These are phyloP conservation scores for Discostella stelligeroides DNA, from an alignment of 108 stramenopile species.

Conservation along the genomic window DNA sequence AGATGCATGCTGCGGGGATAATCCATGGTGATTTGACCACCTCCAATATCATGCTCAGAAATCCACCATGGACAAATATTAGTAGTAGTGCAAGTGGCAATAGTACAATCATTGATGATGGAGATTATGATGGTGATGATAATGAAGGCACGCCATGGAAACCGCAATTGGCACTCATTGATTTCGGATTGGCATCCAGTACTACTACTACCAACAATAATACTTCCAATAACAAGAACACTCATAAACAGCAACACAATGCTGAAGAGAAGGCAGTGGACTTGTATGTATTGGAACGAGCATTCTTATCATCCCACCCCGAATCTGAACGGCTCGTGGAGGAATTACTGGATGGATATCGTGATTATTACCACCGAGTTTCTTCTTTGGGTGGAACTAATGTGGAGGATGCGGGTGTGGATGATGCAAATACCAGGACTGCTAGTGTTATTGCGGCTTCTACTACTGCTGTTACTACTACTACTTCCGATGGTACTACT, in stretches of 20 bases:
- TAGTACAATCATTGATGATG: slow-evolving; percentile 4
- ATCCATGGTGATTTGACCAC: slow-evolving; percentile 98
- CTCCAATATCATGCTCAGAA: slow-evolving; percentile 88
- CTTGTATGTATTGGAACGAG: slow-evolving; percentile 95
- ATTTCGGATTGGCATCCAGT: slow-evolving; percentile 90
- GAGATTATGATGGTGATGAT: too few species aligned
- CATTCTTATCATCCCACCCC: slow-evolving; percentile 92
- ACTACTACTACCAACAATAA: too few species aligned
- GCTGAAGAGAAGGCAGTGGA: slow-evolving; percentile 97
- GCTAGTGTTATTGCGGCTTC: too few species aligned
- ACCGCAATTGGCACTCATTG: slow-evolving; percentile 75
- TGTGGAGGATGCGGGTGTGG: neutral
- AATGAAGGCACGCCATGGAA: slow-evolving; percentile 10
- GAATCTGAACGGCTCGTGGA: slow-evolving; percentile 73
- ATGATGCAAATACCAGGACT: too few species aligned
- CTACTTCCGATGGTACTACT: too few species aligned
- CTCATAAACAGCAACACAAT: slow-evolving; percentile 56
- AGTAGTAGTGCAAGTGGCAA: neutral
- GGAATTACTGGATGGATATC: slow-evolving; percentile 62
- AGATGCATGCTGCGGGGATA: slow-evolving; percentile 86
- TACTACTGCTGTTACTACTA: too few species aligned
- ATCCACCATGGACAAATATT: slow-evolving; percentile 23
- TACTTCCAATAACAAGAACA: neutral
- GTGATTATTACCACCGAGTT: slow-evolving; percentile 54
- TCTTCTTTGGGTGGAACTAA: slow-evolving; percentile 40